Evolutionary conservation across 192 early-diverging fungal genomes (phyloP), one percentile per base, ranked within the genome.

Genomic region (Coemansia sp.): DNA sequence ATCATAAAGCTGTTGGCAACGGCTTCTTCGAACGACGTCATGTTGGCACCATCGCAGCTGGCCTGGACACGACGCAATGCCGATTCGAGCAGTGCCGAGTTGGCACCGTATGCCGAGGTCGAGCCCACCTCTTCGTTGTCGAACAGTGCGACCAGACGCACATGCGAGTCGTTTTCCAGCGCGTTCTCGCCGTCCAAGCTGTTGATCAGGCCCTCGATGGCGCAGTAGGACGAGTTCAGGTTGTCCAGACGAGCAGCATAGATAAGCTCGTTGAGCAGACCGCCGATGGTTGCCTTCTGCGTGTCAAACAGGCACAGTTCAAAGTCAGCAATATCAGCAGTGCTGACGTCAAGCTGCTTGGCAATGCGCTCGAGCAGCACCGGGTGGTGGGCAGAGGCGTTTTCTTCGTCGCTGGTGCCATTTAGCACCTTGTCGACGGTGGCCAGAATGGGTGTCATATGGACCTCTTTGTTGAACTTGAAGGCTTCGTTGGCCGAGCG

Each of bases 61-160:
- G 57, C 48, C 58, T 81, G 79, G 62, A 92, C 73, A 37, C 91
- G 81, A 44, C 84, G 80, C 42, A 93, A 62, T 15, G 88, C 84
- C 11, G 81, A 64, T 40, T 86, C 90, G 15, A 93, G 79, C 56
- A 98, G 77, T 56, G 91, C 88, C 10, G 92, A 95, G 66, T 90
- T 90, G 11, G 97, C 97, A 48, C 97, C 97, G 60, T 95, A 90
- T 5, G 94, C 95, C 38, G 92, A 90, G 11, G 73, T 80, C 23
- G 90, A 93, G 23, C 97, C 97, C 31, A 99, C 85, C 60, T 99
- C 97, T 69, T 99, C 97, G 78, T 99, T 97, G 71, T 99, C 97
- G 62, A 99, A 99, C 36, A 98, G 81, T 20, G 89, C 83, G 34
- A 93, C 82, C 37, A 99, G 73, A 41, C 95, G 87, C 59, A 96